Conservation (phyloP, 805 yeast genomes). For the Metschnikowia drakensbergensis region DNA sequence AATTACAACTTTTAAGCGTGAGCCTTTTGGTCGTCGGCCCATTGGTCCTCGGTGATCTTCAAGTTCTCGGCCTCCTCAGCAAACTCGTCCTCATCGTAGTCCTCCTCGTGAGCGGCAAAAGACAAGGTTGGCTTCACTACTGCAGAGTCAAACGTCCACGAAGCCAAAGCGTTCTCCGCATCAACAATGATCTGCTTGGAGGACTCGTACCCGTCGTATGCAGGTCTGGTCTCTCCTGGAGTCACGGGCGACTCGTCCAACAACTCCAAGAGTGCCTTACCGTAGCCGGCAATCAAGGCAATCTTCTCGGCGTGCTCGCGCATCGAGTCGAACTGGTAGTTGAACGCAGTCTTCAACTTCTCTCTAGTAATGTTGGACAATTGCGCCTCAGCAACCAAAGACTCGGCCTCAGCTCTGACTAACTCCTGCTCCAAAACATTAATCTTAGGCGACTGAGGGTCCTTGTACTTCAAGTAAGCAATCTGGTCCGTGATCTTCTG, state of each 20-base stretch:
- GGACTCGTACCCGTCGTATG: conserved; percentile 85
- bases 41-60: conserved; percentile 37
- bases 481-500: conserved; percentile 81
- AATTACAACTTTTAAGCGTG: conserved; percentile 8
- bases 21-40: conserved; percentile 18
- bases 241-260: conserved; percentile 83
- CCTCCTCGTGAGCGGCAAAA: conserved; percentile 52
- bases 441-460: conserved; percentile 79
- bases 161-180: conserved; percentile 76
- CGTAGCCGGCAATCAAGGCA: conserved; percentile 85
- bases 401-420: conserved; percentile 90
- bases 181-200: conserved; percentile 84
- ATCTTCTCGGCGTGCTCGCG: conserved; percentile 83
- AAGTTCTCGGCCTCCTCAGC: conserved; percentile 44
- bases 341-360: conserved; percentile 78
- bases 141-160: conserved; percentile 82
- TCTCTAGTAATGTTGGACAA: conserved; percentile 84
- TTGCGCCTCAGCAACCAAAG: conserved; percentile 89
- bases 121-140: conserved; percentile 78
- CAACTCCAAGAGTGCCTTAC: conserved; percentile 79
- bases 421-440: conserved; percentile 81
- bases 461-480: conserved; percentile 79
- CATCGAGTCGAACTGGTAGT: conserved; percentile 79
- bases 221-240: conserved; percentile 90
- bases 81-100: conserved; percentile 43